Base-by-base conservation (phyloP, 1,284 basidiomycete genomes). In the Taiwanofungus camphoratus region DNA sequence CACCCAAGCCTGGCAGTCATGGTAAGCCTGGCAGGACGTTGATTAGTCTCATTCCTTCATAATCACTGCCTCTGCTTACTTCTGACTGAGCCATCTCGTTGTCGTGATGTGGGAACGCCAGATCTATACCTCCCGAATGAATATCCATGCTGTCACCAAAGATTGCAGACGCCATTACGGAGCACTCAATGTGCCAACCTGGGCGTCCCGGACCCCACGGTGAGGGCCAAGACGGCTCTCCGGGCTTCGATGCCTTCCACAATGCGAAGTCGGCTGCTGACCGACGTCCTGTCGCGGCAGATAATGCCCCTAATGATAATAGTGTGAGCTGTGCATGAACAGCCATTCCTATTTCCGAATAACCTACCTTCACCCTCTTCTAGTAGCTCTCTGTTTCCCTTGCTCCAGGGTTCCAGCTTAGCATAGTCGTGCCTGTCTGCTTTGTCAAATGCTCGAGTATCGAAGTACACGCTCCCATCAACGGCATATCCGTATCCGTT, bases 131-230 rank as follows among this genome's bases (percentile, higher is more conserved):
- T 36, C 96, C 96, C 5, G 92, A 96, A 63, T 99, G 96, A 52
- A 99, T 94, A 65, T 99, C 96, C 82, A 99, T 93, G 46, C 83
- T 85, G 45, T 87, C 77, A 6, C 96, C 96, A 36, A 99, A 74
- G 38, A 99, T 76, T 29, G 87, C 93, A 46, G 83, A 90, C 12
- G 94, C 95, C 96, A 99, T 99, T 35, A 98, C 96, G 8, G 92
- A 95, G 70, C 96, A 99, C 64, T 99, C 96, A 46, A 99, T 99
- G 63, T 99, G 96, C 96, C 96, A 99, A 8, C 96, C 96, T 1
- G 96, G 96, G 43, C 96, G 78, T n/a, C 96, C 96, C 29, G 75
- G 72, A 21, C 96, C 96, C 96, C 96, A 99, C 5, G 92, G 87
- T 7, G 93, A 97, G 0, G 85, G 80, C 96, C 96, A 99, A 2